Evolutionary conservation across 202 grass and related monocot species (phyloP).

Genomic region (Setaria viridis): DNA sequence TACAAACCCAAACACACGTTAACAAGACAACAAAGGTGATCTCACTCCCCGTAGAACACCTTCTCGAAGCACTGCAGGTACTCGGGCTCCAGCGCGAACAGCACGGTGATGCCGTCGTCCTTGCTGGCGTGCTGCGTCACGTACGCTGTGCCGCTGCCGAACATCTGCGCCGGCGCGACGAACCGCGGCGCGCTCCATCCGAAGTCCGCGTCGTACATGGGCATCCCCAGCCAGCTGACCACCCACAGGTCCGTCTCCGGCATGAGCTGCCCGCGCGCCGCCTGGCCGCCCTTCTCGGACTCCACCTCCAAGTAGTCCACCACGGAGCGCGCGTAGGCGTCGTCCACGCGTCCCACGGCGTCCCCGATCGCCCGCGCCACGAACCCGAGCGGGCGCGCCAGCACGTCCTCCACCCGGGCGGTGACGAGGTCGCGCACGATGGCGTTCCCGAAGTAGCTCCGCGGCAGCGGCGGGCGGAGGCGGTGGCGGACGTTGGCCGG

Average conservation of each 20-base stretch:
- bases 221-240: slow-evolving; percentile 31
- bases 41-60: slow-evolving; percentile 49
- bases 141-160: slow-evolving; percentile 64
- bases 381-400: slow-evolving; percentile 33
- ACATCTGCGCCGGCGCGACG: slow-evolving; percentile 74
- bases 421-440: slow-evolving; percentile 33
- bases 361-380: slow-evolving; percentile 36
- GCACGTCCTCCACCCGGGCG: slow-evolving; percentile 45
- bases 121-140: slow-evolving; percentile 37
- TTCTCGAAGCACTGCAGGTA: slow-evolving; percentile 49
- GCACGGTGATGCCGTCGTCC: slow-evolving; percentile 40
- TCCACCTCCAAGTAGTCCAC: slow-evolving; percentile 51
- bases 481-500: slow-evolving; percentile 47
- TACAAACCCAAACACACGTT: too few species aligned
- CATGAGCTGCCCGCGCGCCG: slow-evolving; percentile 28
- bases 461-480: slow-evolving; percentile 41
- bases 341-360: slow-evolving; percentile 38
- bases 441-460: slow-evolving; percentile 50
- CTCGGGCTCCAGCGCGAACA: slow-evolving; percentile 48
- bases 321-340: slow-evolving; percentile 41
- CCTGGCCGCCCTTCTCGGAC: background rate
- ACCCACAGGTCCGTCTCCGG: background rate
- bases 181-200: slow-evolving; percentile 18
- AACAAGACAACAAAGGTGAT: too few species aligned
- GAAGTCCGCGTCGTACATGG: slow-evolving; percentile 32